Conservation (phyloP, 768 basidiomycete species). For the Hypholoma fasciculare region DNA sequence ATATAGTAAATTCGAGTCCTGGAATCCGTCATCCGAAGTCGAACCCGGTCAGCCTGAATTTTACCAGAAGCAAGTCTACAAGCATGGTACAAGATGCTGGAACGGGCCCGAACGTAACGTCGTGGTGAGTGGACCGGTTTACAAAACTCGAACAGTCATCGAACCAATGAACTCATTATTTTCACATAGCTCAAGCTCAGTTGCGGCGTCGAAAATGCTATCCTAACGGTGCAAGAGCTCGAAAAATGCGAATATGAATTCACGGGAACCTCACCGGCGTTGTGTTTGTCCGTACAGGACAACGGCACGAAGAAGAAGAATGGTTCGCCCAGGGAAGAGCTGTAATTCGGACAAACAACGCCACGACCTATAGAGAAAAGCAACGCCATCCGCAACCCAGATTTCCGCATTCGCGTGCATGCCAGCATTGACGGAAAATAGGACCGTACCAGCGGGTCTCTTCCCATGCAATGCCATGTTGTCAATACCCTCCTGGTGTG, state of each 20-base stretch:
- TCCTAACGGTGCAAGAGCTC: constrained; percentile 79
- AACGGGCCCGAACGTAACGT: constrained; percentile 92
- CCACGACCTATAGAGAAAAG: background rate
- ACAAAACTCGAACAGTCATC: background rate
- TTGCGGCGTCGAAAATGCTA: constrained; percentile 84
- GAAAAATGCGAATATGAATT: constrained; percentile 97
- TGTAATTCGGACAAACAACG: constrained; percentile 21
- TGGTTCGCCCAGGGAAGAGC: constrained; percentile 40
- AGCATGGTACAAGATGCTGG: constrained; percentile 89
- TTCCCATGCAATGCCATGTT: background rate
- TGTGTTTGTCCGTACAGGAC: constrained; percentile 61
- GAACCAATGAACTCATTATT: background rate
- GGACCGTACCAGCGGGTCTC: background rate
- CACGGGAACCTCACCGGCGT: constrained; percentile 80
- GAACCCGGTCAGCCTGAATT: constrained; percentile 66
- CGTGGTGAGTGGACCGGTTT: constrained; percentile 45
- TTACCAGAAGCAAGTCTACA: constrained; percentile 83
- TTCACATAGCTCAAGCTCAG: constrained; percentile 65
- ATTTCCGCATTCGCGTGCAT: too few relatives aligned
- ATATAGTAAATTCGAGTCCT: constrained; percentile 70
- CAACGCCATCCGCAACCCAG: background rate
- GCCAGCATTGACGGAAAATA: background rate
- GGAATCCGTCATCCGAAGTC: constrained; percentile 67
- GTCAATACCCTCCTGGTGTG: background rate
- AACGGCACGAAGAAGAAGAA: constrained; percentile 34